Percentiles rank a stretch among this genome's conserved stretches.
Conservation (phyloP, 106 monocot genomes). For the Ottelia alismoides region DNA sequence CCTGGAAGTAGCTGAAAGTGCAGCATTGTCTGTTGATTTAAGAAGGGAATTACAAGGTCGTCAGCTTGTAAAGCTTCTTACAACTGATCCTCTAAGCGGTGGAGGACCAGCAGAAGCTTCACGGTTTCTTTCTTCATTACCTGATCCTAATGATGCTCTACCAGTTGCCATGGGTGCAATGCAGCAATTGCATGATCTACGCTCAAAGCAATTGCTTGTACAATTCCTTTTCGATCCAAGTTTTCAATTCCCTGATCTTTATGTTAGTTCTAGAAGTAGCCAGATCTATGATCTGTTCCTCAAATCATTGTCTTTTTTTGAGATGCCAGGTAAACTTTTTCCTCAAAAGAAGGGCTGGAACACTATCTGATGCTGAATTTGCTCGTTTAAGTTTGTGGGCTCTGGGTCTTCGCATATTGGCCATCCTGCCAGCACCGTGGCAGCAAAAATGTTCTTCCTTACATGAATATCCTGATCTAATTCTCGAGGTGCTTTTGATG, state of each 20-base stretch:
- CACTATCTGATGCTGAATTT: constrained; percentile 56
- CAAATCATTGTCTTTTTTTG: neutral
- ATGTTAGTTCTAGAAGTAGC: no score
- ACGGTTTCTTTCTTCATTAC: constrained; percentile 81
- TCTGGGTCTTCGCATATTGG: constrained; percentile 71
- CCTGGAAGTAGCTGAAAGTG: constrained; percentile 85
- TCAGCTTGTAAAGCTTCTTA: constrained; percentile 90
- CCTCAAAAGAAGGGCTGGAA: constrained; percentile 69
- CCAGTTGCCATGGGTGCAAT: constrained; percentile 95
- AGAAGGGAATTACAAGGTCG: constrained; percentile 84
- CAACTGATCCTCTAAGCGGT: constrained; percentile 85
- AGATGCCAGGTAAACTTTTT: constrained; percentile 75
- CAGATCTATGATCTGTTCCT: no score
- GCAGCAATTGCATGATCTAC: constrained; percentile 80
- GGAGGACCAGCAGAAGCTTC: constrained; percentile 93
- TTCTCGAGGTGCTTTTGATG: constrained; percentile 93
- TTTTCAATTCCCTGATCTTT: no score
- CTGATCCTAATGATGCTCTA: constrained; percentile 85
- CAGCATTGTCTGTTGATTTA: constrained; percentile 67
- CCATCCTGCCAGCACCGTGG: constrained; percentile 70
- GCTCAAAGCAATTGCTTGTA: constrained; percentile 94
- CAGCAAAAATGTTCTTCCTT: constrained; percentile 87
- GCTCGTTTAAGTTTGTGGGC: constrained; percentile 83
- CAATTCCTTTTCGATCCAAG: no score
- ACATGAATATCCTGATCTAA: constrained; percentile 91